phyloP scores from a whole-genome alignment of 108 stramenopile genomes.

The Schizochytrium sp. region DNA sequence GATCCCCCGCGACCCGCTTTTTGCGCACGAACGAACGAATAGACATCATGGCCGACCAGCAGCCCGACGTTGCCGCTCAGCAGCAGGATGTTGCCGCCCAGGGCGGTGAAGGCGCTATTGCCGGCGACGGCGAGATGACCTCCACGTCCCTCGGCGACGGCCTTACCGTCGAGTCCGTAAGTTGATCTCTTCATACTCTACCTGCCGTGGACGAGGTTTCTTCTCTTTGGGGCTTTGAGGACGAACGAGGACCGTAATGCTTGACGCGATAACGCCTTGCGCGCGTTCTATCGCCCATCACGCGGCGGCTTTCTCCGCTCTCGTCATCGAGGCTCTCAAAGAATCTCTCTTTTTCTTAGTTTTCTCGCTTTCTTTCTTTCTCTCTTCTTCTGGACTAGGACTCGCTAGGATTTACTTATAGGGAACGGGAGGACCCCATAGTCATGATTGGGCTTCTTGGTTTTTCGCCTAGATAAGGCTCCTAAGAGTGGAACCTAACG shows the following conservation, averaged over 20 bases:
- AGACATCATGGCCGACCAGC: background rate
- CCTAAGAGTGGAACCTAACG: too few species aligned
- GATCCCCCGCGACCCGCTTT: background rate
- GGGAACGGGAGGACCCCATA: background rate
- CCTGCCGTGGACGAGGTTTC: background rate
- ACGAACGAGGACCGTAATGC: background rate
- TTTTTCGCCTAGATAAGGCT: background rate
- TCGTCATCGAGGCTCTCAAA: background rate
- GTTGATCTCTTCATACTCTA: background rate
- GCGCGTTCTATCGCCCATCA: background rate
- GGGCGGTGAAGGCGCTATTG: background rate
- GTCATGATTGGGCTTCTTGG: background rate
- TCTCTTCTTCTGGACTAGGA: background rate
- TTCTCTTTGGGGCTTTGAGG: background rate
- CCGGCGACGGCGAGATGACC: slow-evolving; percentile 36
- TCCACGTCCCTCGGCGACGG: slow-evolving; percentile 28
- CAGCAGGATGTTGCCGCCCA: background rate
- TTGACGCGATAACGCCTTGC: background rate
- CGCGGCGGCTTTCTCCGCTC: background rate
- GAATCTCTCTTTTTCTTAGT: background rate
- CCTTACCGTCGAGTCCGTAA: slow-evolving; percentile 47
- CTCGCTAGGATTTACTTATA: background rate
- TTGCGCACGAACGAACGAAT: background rate
- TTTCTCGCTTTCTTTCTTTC: background rate
- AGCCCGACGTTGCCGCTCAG: background rate